phyloP scores from a whole-genome alignment of 2,329 filamentous ascomycete genomes.

The Aspergillus sp. region DNA sequence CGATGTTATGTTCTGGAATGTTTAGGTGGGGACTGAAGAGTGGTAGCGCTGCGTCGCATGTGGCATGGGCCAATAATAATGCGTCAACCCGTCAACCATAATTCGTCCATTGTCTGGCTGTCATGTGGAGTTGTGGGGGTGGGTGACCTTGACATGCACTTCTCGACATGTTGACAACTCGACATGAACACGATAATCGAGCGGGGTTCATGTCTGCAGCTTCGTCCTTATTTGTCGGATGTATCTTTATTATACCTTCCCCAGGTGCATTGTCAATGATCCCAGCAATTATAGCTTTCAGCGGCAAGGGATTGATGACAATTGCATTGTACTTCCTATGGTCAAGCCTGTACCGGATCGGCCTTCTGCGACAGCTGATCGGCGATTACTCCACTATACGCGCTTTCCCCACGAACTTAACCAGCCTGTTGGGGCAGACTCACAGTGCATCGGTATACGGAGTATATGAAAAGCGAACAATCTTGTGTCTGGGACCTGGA shows the following conservation, averaged over 20 bases:
- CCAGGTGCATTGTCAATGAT: neutral
- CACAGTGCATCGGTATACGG: neutral
- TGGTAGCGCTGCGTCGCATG: constrained; percentile 2
- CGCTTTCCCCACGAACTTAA: neutral
- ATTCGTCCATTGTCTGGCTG: neutral
- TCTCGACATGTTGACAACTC: neutral
- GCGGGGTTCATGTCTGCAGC: neutral
- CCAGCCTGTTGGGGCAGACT: neutral
- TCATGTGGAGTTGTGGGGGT: constrained; percentile 3
- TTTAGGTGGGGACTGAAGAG: neutral
- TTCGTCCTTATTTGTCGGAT: no score
- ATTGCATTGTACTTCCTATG: neutral
- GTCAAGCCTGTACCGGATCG: constrained; percentile 1
- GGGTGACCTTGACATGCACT: neutral
- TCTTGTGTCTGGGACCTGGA: neutral
- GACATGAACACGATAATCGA: neutral
- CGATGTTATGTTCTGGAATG: constrained; percentile 2
- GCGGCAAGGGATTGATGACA: neutral
- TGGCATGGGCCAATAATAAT: neutral
- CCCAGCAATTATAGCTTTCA: neutral
- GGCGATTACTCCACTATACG: neutral
- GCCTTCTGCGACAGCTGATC: constrained; percentile 1
- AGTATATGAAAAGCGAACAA: neutral
- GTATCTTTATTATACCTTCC: neutral
- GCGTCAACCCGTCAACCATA: neutral